Evolutionary conservation across 2,329 filamentous ascomycete species (phyloP).

Genomic region (Lecanicillium sp.): DNA sequence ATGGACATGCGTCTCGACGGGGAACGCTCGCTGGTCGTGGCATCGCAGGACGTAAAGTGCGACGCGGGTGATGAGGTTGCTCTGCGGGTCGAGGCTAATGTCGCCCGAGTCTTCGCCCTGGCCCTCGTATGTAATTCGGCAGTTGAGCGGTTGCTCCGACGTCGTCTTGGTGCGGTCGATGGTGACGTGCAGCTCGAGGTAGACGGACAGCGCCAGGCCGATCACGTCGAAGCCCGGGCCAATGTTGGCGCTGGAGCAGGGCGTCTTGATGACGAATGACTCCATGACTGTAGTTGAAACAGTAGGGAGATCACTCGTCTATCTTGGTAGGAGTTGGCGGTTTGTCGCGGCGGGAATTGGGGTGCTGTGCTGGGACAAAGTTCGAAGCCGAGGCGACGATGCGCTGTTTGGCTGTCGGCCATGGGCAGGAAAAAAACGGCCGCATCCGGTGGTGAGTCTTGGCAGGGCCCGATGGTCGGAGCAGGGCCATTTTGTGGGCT

Average conservation of each 20-base stretch:
- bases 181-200: slow-evolving; percentile 81
- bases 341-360: no score
- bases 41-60: slow-evolving; percentile 92
- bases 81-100: slow-evolving; percentile 75
- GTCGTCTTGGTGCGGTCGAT: slow-evolving; percentile 50
- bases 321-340: neutral
- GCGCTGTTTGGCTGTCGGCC: neutral
- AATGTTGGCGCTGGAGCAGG: slow-evolving; percentile 95
- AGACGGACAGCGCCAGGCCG: slow-evolving; percentile 86
- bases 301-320: neutral
- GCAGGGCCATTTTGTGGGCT: no score
- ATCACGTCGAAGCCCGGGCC: slow-evolving; percentile 97
- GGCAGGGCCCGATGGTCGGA: no score
- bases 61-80: slow-evolving; percentile 88
- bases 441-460: no score
- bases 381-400: neutral
- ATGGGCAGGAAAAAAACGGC: neutral
- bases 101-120: slow-evolving; percentile 61
- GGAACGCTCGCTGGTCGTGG: slow-evolving; percentile 79
- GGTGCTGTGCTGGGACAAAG: no score
- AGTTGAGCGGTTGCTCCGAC: slow-evolving; percentile 65
- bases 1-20: slow-evolving; percentile 79
- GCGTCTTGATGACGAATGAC: slow-evolving; percentile 67
- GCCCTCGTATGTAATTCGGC: slow-evolving; percentile 84
- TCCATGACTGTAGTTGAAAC: slow-evolving; percentile 30